These are phyloP conservation scores for Termitomyces bulborhizus DNA, from an alignment of 768 basidiomycete species.

Conservation along the genomic window DNA sequence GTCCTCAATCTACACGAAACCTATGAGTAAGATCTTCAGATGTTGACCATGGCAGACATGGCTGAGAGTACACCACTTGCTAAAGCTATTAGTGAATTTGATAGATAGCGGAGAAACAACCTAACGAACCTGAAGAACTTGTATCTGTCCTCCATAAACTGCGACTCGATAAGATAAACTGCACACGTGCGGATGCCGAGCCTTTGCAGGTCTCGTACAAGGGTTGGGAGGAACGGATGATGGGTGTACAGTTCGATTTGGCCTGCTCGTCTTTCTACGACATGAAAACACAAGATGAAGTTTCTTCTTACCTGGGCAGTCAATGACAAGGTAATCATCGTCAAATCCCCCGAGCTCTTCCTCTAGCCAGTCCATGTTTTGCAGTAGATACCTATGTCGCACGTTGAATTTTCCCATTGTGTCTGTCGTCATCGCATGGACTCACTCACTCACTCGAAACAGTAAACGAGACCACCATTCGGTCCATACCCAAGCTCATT, in stretches of 20 bases:
- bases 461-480: conserved; percentile 95
- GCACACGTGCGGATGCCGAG: conserved; percentile 85
- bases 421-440: conserved; percentile 1
- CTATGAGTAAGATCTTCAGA: conserved; percentile 2
- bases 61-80: conserved; percentile 88
- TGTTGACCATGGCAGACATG: conserved; percentile 99
- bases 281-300: not conserved
- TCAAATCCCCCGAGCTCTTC: conserved; percentile 94
- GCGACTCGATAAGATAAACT: conserved; percentile 91
- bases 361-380: conserved; percentile 98
- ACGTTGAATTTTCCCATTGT: not conserved
- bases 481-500: conserved; percentile 91
- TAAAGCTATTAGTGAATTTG: not conserved
- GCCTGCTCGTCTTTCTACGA: conserved; percentile 36
- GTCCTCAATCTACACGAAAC: conserved; percentile 77
- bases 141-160: conserved; percentile 99
- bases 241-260: conserved; percentile 99
- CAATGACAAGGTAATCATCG: conserved; percentile 91
- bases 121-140: conserved; percentile 84
- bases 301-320: conserved; percentile 68
- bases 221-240: conserved; percentile 90
- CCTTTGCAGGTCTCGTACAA: conserved; percentile 68
- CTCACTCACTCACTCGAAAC: conserved; percentile 93
- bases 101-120: not conserved
- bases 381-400: conserved; percentile 75